Conservation (phyloP, 1,284 basidiomycete species). For the Boletellus deceptivus region DNA sequence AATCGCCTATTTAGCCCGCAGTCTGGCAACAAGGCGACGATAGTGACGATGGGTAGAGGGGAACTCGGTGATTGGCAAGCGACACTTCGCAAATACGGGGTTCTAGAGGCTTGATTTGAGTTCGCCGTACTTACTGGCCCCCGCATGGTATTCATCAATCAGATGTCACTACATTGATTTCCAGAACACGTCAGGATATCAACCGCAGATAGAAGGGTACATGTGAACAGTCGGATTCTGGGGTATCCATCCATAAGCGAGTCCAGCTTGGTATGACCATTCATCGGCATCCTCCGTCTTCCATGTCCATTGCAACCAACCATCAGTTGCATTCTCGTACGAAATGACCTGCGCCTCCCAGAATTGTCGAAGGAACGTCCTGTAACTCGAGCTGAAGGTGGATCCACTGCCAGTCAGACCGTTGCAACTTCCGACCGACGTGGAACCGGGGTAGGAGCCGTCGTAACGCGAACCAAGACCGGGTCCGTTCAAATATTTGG, state of each 20-base stretch:
- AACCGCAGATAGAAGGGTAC: slow-evolving; percentile 55
- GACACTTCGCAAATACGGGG: slow-evolving; percentile 66
- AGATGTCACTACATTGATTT: not conserved
- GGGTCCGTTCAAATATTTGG: slow-evolving; percentile 73
- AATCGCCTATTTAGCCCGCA: slow-evolving; percentile 66
- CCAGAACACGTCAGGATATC: not conserved
- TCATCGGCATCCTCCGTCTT: slow-evolving; percentile 72
- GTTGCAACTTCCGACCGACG: slow-evolving; percentile 67
- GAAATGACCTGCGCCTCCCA: slow-evolving; percentile 83
- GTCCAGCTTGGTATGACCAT: slow-evolving; percentile 76
- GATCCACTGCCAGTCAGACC: slow-evolving; percentile 70
- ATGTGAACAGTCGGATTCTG: slow-evolving; percentile 48
- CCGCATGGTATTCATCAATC: not conserved
- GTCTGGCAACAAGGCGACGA: slow-evolving; percentile 60
- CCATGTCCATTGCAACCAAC: slow-evolving; percentile 77
- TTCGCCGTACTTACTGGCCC: no score
- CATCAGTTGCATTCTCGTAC: slow-evolving; percentile 55
- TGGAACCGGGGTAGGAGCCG: slow-evolving; percentile 68
- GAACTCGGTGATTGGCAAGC: slow-evolving; percentile 61
- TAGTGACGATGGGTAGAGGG: slow-evolving; percentile 73
- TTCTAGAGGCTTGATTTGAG: slow-evolving; percentile 37
- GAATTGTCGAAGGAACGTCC: slow-evolving; percentile 76
- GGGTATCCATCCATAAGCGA: slow-evolving; percentile 84
- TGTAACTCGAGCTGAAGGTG: slow-evolving; percentile 76
- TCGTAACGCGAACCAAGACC: slow-evolving; percentile 77